phyloP scores from a whole-genome alignment of 495 filamentous ascomycete genomes.

The Elaphomyces granulatus region DNA sequence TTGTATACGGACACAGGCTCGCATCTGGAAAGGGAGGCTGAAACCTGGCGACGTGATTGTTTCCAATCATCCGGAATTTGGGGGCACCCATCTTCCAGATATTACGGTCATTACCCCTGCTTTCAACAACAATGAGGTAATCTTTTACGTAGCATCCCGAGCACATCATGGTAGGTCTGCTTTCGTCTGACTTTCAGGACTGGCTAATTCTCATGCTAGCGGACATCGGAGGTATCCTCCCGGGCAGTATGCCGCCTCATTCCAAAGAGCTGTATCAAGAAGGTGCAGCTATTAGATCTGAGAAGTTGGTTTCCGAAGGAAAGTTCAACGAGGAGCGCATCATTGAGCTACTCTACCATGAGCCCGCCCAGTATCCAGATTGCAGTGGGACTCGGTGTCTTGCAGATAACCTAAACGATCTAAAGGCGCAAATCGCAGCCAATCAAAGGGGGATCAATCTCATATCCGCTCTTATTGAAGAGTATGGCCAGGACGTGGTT shows the following conservation, averaged over 20 bases:
- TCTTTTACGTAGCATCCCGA: conserved; percentile 84
- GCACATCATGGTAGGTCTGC: conserved; percentile 28
- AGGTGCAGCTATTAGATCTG: conserved; percentile 80
- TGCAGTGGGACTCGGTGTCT: conserved; percentile 83
- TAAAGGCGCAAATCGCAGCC: conserved; percentile 87
- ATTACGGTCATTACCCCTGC: conserved; percentile 82
- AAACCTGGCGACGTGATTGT: conserved; percentile 86
- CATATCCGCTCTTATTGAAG: conserved; percentile 65
- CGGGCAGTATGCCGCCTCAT: conserved; percentile 90
- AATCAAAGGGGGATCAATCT: conserved; percentile 92
- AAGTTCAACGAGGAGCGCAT: conserved; percentile 77
- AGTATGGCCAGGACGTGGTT: conserved; percentile 81
- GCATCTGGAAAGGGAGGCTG: conserved; percentile 72
- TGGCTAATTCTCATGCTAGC: conserved; percentile 25
- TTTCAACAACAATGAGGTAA: conserved; percentile 62
- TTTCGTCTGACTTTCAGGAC: not conserved
- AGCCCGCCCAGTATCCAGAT: conserved; percentile 70
- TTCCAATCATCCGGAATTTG: conserved; percentile 86
- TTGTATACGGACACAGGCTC: conserved; percentile 67
- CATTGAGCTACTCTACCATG: conserved; percentile 61
- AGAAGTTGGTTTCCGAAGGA: conserved; percentile 83
- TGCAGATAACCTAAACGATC: conserved; percentile 84
- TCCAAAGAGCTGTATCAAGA: conserved; percentile 87
- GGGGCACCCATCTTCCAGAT: conserved; percentile 77
- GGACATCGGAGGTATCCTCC: conserved; percentile 89